Conservation (phyloP, 106 monocot genomes). For the Dioscorea zingiberensis region DNA sequence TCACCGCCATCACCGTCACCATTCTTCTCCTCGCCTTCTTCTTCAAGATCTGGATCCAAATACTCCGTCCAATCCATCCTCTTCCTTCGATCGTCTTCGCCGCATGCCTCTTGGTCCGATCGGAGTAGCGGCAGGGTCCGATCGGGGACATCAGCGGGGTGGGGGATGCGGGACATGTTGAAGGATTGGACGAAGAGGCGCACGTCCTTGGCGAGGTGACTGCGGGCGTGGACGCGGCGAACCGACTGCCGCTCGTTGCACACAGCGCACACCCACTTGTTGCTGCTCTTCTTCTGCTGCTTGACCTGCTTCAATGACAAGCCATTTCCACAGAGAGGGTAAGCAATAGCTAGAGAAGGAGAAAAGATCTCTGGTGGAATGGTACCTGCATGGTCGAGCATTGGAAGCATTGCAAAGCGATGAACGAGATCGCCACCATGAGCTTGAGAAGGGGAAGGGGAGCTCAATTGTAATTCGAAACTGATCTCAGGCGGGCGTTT, state of each 20-base stretch:
- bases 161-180: conserved; percentile 16
- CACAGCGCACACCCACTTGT: conserved; percentile 24
- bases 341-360: neutral
- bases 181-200: conserved; percentile 22
- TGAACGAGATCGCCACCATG: conserved; percentile 6
- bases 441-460: neutral
- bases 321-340: neutral
- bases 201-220: conserved; percentile 12
- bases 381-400: conserved; percentile 18
- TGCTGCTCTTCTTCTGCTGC: conserved; percentile 23
- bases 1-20: neutral
- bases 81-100: neutral
- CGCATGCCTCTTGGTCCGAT: too few species aligned
- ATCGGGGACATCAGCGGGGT: neutral
- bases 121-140: neutral
- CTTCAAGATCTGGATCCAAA: conserved; percentile 20
- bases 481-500: conserved; percentile 96
- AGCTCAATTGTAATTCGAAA: conserved; percentile 69
- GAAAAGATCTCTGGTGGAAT: neutral
- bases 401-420: conserved; percentile 17
- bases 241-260: conserved; percentile 27
- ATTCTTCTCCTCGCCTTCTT: neutral
- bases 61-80: conserved; percentile 42
- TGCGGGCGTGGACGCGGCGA: conserved; percentile 9
- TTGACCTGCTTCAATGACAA: conserved; percentile 14